Conservation (phyloP, 1,139 yeast genomes). For the Tardiomyces depauwii region DNA sequence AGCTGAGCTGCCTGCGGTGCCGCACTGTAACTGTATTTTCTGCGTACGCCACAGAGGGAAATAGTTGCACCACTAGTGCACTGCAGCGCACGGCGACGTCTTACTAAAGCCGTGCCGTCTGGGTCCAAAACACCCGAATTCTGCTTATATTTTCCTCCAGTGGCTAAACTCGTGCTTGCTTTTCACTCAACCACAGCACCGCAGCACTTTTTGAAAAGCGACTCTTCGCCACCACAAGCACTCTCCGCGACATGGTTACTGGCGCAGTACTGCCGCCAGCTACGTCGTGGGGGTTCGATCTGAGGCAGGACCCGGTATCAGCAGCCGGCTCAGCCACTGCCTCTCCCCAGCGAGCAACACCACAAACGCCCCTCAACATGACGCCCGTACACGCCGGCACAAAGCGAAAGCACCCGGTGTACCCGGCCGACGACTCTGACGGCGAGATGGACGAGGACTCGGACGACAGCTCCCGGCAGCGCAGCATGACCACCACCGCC, state of each 20-base stretch:
- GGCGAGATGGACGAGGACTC: slow-evolving; percentile 1
- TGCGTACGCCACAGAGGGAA: no score
- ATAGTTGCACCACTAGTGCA: no score
- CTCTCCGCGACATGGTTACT: neutral
- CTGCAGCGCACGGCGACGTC: no score
- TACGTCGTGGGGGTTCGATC: neutral
- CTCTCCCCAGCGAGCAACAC: neutral
- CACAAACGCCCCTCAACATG: neutral
- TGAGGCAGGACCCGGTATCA: neutral
- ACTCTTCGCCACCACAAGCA: no score
- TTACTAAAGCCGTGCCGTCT: no score
- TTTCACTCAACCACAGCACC: no score
- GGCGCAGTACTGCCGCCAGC: neutral
- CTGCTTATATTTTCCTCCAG: no score
- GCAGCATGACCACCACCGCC: neutral
- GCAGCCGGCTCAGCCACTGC: neutral
- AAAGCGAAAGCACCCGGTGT: neutral
- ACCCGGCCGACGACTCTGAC: slow-evolving; percentile 1
- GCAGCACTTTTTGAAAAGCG: no score
- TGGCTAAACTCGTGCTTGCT: no score
- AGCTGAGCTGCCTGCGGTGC: no score
- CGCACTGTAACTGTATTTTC: no score
- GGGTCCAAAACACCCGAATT: no score
- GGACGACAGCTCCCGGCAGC: neutral
- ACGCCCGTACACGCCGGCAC: neutral